phyloP scores from a whole-genome alignment of 148 eudicot genomes.

The Polygonum maritimum region DNA sequence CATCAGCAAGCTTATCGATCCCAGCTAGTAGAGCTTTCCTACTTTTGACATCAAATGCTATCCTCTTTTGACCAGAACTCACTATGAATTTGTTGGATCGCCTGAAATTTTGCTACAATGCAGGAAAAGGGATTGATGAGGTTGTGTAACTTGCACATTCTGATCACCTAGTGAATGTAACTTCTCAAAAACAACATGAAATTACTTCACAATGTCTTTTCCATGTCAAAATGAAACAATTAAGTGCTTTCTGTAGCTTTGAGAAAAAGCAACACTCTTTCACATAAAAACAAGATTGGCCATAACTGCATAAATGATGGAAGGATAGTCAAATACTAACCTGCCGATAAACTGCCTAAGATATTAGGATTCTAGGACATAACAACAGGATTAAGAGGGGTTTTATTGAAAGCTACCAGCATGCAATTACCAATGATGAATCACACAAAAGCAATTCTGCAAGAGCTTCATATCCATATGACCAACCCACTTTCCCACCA shows the following conservation, averaged over 20 bases:
- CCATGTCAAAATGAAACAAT: neutral
- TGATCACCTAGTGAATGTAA: neutral
- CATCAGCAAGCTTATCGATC: slow-evolving; percentile 85
- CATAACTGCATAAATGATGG: neutral
- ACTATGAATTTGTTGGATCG: slow-evolving; percentile 27
- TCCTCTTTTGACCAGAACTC: slow-evolving; percentile 77
- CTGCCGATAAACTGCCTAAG: neutral
- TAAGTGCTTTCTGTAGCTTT: neutral
- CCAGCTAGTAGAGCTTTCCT: slow-evolving; percentile 66
- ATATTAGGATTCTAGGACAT: neutral
- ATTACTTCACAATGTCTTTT: neutral
- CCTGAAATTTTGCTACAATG: neutral
- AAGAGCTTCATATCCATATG: neutral
- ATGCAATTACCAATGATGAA: neutral
- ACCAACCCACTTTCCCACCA: neutral
- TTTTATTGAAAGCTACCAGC: neutral
- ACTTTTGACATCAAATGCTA: slow-evolving; percentile 65
- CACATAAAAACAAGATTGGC: neutral
- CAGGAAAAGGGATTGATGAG: neutral
- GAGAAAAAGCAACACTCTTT: neutral
- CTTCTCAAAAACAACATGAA: neutral
- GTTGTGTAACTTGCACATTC: neutral
- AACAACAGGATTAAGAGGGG: neutral
- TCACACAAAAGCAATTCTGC: neutral
- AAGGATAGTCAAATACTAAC: neutral